These are phyloP conservation scores for Phytophthora podocarpi DNA, from an alignment of 352 stramenopile genomes.

Conservation along the genomic window DNA sequence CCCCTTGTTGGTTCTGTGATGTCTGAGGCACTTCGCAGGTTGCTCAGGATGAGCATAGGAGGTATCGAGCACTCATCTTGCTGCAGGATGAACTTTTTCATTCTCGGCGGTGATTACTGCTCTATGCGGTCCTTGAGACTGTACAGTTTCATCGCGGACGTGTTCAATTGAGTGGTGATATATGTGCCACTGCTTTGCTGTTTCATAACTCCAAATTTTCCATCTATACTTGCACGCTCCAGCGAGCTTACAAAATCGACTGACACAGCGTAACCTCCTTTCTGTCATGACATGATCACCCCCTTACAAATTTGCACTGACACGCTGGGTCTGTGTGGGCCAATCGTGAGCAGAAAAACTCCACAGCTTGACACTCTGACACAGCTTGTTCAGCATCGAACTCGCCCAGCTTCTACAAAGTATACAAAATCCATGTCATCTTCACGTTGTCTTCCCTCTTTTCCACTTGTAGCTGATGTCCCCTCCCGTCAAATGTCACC, in stretches of 20 bases:
- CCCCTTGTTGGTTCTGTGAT: not conserved
- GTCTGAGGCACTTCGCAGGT: not conserved
- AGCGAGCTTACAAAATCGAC: not conserved
- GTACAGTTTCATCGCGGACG: not conserved
- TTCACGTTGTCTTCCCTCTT: too few relatives aligned
- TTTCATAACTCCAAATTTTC: conserved; percentile 5
- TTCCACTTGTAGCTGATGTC: too few relatives aligned
- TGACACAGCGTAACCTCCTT: not conserved
- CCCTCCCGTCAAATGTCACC: too few relatives aligned
- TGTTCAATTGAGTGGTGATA: not conserved
- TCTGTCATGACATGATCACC: not conserved
- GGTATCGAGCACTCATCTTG: not conserved
- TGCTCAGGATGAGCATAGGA: not conserved
- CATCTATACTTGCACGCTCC: not conserved
- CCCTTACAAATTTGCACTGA: not conserved
- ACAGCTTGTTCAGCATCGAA: too few relatives aligned
- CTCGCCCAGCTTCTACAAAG: too few relatives aligned
- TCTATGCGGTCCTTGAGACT: not conserved
- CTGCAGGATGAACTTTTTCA: not conserved
- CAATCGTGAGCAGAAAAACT: not conserved
- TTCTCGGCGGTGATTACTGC: too few relatives aligned
- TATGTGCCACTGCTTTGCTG: too few relatives aligned
- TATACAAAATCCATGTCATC: too few relatives aligned
- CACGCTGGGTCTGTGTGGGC: not conserved
- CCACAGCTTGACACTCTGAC: not conserved